These are phyloP conservation scores for Aspergillus transmontanensis DNA, from an alignment of 2,329 filamentous ascomycete species.

Conservation along the genomic window DNA sequence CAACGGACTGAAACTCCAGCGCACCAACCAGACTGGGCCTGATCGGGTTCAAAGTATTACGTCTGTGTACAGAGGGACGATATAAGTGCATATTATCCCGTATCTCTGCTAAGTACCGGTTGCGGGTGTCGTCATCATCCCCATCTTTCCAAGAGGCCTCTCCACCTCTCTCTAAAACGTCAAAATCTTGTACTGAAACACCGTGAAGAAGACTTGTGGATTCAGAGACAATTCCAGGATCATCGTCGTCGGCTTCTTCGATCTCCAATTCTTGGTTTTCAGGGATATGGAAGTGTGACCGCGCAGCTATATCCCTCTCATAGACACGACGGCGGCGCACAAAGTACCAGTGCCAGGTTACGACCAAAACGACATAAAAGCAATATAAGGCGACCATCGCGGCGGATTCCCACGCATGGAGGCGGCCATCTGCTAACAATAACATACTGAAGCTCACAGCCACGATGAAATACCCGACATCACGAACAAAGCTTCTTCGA, in stretches of 20 bases:
- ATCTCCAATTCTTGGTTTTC: conserved; percentile 61
- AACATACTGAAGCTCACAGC: conserved; percentile 84
- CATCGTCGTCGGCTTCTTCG: conserved; percentile 60
- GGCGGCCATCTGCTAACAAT: conserved; percentile 80
- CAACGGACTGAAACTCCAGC: conserved; percentile 86
- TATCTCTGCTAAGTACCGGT: conserved; percentile 74
- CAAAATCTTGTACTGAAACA: conserved; percentile 64
- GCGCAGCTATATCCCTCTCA: conserved; percentile 69
- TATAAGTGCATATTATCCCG: conserved; percentile 90
- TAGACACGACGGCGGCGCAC: conserved; percentile 63
- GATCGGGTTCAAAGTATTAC: conserved; percentile 79
- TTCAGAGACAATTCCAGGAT: conserved; percentile 48
- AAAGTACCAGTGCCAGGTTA: conserved; percentile 88
- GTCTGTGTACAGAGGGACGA: conserved; percentile 67
- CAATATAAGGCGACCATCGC: conserved; percentile 89
- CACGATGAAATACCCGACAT: conserved; percentile 88
- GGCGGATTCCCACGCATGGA: conserved; percentile 86
- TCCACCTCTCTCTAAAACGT: conserved; percentile 59
- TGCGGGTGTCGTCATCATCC: conserved; percentile 58
- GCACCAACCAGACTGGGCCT: conserved; percentile 90
- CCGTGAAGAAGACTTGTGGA: conserved; percentile 49
- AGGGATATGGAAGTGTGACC: conserved; percentile 71
- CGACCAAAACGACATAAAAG: conserved; percentile 86
- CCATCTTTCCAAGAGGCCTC: conserved; percentile 52
- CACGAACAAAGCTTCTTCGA: conserved; percentile 84